These are phyloP conservation scores for Ampelomyces quisqualis DNA, from an alignment of 2,329 filamentous ascomycete species.

Conservation along the genomic window DNA sequence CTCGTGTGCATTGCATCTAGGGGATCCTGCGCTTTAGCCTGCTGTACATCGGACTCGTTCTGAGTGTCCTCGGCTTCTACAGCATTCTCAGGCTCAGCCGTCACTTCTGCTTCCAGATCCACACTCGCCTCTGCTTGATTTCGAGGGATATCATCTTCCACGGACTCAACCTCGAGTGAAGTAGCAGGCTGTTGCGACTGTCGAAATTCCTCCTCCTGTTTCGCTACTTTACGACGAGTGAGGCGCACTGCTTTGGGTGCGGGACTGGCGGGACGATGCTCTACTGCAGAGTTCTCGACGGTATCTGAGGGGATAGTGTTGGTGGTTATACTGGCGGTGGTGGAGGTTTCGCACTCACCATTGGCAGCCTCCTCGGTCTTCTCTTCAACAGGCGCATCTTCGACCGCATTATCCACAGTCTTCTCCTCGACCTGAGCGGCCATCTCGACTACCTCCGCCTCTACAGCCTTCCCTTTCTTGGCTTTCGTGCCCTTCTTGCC, in stretches of 20 bases:
- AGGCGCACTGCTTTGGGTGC: slow-evolving; percentile 33
- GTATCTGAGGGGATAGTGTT: slow-evolving; percentile 20
- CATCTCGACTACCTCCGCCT: slow-evolving; percentile 22
- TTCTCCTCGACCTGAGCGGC: slow-evolving; percentile 25
- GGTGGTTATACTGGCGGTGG: slow-evolving; percentile 8
- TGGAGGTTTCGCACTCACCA: slow-evolving; percentile 17
- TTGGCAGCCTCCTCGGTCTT: slow-evolving; percentile 12
- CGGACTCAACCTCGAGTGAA: slow-evolving; percentile 11
- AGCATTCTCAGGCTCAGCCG: too few relatives aligned
- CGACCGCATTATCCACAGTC: slow-evolving; percentile 19
- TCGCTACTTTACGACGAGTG: slow-evolving; percentile 41
- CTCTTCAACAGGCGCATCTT: slow-evolving; percentile 25
- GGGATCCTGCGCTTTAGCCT: too few relatives aligned
- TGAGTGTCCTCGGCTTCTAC: slow-evolving; percentile 1
- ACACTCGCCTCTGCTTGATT: slow-evolving; percentile 5
- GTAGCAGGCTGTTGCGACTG: slow-evolving; percentile 23
- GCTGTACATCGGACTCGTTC: too few relatives aligned
- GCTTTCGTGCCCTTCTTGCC: slow-evolving; percentile 37
- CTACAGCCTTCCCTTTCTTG: slow-evolving; percentile 22
- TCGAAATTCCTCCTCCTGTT: slow-evolving; percentile 34
- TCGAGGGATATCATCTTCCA: slow-evolving; percentile 8
- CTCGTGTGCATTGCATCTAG: too few relatives aligned
- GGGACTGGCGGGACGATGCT: slow-evolving; percentile 27
- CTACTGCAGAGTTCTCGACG: slow-evolving; percentile 18
- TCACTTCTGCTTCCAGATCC: not conserved